Conservation (phyloP, 202 grass and related monocot genomes). For the Digitaria exilis region DNA sequence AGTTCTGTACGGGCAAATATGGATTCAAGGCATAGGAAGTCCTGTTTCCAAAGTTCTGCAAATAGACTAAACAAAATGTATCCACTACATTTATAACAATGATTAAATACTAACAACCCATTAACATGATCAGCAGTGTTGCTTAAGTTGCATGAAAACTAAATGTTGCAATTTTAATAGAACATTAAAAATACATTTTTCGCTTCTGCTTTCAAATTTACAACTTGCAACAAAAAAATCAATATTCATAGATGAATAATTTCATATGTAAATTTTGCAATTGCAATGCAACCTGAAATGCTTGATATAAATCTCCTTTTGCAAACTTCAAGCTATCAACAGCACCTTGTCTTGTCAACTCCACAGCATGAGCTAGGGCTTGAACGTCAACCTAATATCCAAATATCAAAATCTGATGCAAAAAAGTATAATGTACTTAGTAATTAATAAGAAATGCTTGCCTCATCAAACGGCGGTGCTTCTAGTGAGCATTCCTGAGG, state of each 20-base stretch:
- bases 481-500: conserved; percentile 76
- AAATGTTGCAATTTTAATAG: not conserved
- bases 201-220: not conserved
- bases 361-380: conserved; percentile 94
- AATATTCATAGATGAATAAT: not conserved
- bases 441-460: conserved; percentile 42
- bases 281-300: conserved; percentile 76
- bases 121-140: conserved; percentile 14
- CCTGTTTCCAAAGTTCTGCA: not conserved
- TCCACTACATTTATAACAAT: not conserved
- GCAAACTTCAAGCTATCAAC: conserved; percentile 97
- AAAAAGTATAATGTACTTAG: conserved; percentile 20
- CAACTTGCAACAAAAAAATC: not conserved
- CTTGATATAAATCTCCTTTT: conserved; percentile 92
- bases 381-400: conserved; percentile 92
- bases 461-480: conserved; percentile 95
- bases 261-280: conserved; percentile 20
- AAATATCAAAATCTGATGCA: conserved; percentile 45
- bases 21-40: not conserved
- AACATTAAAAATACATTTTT: not conserved
- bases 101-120: not conserved
- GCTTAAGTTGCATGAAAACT: conserved; percentile 11
- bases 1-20: not conserved
- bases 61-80: not conserved
- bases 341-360: conserved; percentile 96